Conservation (phyloP, 345 rosid species). For the Eucalyptus sp. region DNA sequence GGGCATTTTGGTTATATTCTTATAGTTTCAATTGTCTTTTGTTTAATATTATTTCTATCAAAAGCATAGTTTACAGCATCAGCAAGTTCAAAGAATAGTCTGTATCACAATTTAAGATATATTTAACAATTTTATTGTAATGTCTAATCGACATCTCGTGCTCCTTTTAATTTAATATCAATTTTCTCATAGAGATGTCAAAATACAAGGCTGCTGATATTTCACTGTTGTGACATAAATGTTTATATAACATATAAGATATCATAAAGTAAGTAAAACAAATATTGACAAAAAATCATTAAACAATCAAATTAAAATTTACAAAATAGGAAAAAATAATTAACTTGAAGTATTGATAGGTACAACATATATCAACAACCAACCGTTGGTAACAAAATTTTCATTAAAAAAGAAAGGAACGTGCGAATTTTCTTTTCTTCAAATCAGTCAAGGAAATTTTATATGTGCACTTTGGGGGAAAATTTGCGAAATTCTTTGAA, state of each 20-base stretch:
- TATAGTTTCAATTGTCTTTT: neutral
- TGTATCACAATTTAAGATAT: too few relatives aligned
- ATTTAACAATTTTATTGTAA: too few relatives aligned
- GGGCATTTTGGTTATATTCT: neutral
- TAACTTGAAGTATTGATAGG: neutral
- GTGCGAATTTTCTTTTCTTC: fast-evolving
- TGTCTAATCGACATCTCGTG: too few relatives aligned
- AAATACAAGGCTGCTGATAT: neutral
- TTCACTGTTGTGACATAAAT: neutral
- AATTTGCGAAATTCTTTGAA: neutral
- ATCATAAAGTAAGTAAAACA: neutral
- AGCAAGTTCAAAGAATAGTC: neutral
- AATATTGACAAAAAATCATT: neutral
- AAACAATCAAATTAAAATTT: too few relatives aligned
- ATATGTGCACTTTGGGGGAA: neutral
- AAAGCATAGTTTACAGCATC: neutral
- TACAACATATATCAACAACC: neutral
- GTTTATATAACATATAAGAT: neutral
- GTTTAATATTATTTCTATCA: neutral
- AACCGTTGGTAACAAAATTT: neutral
- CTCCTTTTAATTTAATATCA: neutral
- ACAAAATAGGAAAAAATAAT: neutral
- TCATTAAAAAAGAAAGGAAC: neutral
- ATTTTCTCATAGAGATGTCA: neutral
- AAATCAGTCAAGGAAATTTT: neutral